Evolutionary conservation across 208 protist genomes (phyloP).

Genomic region (Entamoeba histolytica): DNA sequence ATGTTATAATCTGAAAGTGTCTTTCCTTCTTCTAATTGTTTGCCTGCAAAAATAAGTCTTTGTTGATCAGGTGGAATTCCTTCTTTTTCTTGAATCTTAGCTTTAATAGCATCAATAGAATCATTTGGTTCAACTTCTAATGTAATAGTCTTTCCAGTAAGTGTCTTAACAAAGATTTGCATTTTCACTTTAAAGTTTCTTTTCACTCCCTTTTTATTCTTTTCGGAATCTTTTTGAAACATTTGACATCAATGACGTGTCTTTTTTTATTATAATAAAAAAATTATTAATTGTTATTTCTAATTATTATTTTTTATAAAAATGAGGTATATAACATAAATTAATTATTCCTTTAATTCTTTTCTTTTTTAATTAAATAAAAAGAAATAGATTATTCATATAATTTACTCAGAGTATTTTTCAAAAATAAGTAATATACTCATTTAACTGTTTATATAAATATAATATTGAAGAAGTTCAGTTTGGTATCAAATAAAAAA

Average conservation of each 20-base stretch:
- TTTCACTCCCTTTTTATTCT: background rate
- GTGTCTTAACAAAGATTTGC: constrained; percentile 77
- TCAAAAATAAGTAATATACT: no score
- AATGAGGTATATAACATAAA: background rate
- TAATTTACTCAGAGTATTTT: no score
- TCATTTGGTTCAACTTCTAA: constrained; percentile 79
- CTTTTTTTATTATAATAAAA: background rate
- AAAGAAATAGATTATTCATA: no score
- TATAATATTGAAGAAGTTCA: no score
- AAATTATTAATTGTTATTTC: background rate
- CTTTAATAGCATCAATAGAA: constrained; percentile 84
- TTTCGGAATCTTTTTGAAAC: background rate
- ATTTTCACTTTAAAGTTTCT: constrained; percentile 33
- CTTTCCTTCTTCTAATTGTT: no score
- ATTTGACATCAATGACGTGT: background rate
- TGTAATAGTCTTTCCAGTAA: constrained; percentile 83
- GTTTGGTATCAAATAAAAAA: no score
- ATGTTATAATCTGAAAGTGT: no score
- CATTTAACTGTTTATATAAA: no score
- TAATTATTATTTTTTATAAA: background rate
- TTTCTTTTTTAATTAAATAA: background rate
- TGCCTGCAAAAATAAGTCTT: no score
- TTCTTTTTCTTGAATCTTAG: constrained; percentile 95
- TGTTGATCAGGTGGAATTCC: constrained; percentile 69
- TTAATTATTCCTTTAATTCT: background rate